Percentiles rank a stretch among this genome's conserved stretches.
Conservation (phyloP, 257 asterid species). For the Gardenia jasminoides region DNA sequence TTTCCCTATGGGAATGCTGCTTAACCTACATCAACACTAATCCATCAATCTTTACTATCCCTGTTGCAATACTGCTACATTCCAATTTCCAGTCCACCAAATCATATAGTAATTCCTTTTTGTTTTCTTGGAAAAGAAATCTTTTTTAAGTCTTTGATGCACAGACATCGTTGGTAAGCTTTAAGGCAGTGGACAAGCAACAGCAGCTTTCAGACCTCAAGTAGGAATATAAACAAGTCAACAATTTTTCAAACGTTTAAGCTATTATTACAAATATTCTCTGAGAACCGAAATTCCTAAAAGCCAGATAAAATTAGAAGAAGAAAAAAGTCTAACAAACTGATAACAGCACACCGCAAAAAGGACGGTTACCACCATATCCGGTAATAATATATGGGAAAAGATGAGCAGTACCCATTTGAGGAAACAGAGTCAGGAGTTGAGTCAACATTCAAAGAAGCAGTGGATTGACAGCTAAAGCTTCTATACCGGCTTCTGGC, state of each 20-base stretch:
- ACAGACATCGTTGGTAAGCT: background rate
- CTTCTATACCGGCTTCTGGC: constrained; percentile 23
- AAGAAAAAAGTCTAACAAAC: background rate
- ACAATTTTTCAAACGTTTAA: background rate
- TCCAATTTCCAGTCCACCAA: background rate
- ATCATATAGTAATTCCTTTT: too few relatives aligned
- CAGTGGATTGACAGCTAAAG: constrained; percentile 36
- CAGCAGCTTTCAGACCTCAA: background rate
- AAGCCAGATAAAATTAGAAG: too few relatives aligned
- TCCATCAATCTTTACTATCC: background rate
- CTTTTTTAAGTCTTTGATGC: background rate
- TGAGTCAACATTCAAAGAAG: constrained; percentile 37
- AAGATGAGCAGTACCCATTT: background rate
- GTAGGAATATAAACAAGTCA: background rate
- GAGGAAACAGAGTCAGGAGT: constrained; percentile 10
- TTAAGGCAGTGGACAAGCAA: too few relatives aligned
- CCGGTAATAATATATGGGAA: too few relatives aligned
- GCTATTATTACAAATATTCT: too few relatives aligned
- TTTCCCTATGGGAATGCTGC: background rate
- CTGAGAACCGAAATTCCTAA: background rate
- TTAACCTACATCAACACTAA: background rate
- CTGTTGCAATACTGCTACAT: background rate
- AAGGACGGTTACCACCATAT: background rate
- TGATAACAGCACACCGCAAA: background rate
- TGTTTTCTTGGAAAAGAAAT: too few relatives aligned